Conservation (phyloP, 345 rosid genomes). For the Hibiscus trionum region DNA sequence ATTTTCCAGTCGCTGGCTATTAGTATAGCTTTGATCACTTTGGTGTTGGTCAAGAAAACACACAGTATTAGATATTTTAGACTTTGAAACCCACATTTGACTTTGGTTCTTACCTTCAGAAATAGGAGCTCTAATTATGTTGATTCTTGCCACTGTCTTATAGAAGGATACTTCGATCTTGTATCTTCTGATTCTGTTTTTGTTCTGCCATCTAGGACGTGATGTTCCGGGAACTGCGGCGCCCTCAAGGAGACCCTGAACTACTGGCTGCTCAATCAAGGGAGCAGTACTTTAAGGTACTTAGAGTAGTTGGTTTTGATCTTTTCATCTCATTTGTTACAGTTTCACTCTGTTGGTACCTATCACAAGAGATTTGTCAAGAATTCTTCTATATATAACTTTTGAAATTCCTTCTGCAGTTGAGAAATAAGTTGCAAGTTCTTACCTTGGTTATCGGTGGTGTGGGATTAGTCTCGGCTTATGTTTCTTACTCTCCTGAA, state of each 20-base stretch:
- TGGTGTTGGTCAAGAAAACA: background rate
- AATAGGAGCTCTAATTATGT: background rate
- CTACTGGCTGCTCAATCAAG: slow-evolving; percentile 70
- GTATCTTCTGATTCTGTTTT: slow-evolving; percentile 14
- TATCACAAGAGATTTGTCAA: background rate
- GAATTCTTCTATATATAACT: background rate
- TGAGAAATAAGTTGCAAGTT: slow-evolving; percentile 61
- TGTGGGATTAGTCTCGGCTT: slow-evolving; percentile 79
- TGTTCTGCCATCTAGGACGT: slow-evolving; percentile 40
- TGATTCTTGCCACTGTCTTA: background rate
- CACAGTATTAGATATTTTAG: background rate
- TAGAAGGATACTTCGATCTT: slow-evolving; percentile 6
- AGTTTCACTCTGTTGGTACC: background rate
- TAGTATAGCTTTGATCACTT: background rate
- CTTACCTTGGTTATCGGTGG: slow-evolving; percentile 75
- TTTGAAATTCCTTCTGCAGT: slow-evolving; percentile 40
- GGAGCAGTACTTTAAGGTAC: slow-evolving; percentile 72
- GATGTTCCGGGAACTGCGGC: slow-evolving; percentile 55
- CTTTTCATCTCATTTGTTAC: slow-evolving; percentile 6
- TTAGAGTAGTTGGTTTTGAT: background rate
- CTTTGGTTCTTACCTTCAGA: background rate
- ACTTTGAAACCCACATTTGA: background rate
- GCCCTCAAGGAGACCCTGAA: slow-evolving; percentile 64
- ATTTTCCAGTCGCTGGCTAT: background rate
- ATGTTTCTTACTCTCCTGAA: slow-evolving; percentile 77